Evolutionary conservation across 768 basidiomycete genomes (phyloP).

Genomic region (Lentinula sp.): DNA sequence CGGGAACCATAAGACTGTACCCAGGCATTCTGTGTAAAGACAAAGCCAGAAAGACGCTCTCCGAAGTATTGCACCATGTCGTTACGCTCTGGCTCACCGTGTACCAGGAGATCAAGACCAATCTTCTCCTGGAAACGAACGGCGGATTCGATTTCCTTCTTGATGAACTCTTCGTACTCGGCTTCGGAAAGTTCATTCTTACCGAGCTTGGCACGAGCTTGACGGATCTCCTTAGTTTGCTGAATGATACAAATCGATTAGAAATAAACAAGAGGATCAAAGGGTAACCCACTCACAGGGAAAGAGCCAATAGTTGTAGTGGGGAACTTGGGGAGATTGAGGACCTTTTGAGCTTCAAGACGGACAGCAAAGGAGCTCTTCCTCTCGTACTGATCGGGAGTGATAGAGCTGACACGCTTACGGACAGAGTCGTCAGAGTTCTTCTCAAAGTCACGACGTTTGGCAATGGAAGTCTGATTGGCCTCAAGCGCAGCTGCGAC

Average conservation of each 20-base stretch:
- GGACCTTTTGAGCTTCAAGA: slow-evolving; percentile 82
- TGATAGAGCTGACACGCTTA: slow-evolving; percentile 91
- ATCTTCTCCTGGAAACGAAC: slow-evolving; percentile 97
- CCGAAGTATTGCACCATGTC: slow-evolving; percentile 99
- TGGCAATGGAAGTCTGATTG: slow-evolving; percentile 86
- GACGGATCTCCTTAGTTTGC: slow-evolving; percentile 99
- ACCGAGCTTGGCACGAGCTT: slow-evolving; percentile 89
- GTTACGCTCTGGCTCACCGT: slow-evolving; percentile 98
- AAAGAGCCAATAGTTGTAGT: slow-evolving; percentile 98
- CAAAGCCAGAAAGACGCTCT: slow-evolving; percentile 90
- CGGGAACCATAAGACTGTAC: slow-evolving; percentile 99
- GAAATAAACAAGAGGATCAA: neutral
- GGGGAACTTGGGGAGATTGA: slow-evolving; percentile 94
- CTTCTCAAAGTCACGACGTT: slow-evolving; percentile 91
- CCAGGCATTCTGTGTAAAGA: slow-evolving; percentile 98
- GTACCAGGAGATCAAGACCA: slow-evolving; percentile 94
- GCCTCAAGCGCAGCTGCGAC: slow-evolving; percentile 74
- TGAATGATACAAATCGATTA: slow-evolving; percentile 20
- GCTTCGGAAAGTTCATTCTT: slow-evolving; percentile 84
- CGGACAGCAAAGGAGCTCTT: slow-evolving; percentile 85
- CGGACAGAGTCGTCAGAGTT: slow-evolving; percentile 92
- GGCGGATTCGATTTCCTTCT: slow-evolving; percentile 91
- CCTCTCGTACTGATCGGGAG: slow-evolving; percentile 78
- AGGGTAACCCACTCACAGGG: slow-evolving; percentile 57
- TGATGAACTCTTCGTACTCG: slow-evolving; percentile 96